Evolutionary conservation across 768 basidiomycete species (phyloP), one percentile per base, ranked within the genome.

Genomic region (Cystobasidium ongulense): DNA sequence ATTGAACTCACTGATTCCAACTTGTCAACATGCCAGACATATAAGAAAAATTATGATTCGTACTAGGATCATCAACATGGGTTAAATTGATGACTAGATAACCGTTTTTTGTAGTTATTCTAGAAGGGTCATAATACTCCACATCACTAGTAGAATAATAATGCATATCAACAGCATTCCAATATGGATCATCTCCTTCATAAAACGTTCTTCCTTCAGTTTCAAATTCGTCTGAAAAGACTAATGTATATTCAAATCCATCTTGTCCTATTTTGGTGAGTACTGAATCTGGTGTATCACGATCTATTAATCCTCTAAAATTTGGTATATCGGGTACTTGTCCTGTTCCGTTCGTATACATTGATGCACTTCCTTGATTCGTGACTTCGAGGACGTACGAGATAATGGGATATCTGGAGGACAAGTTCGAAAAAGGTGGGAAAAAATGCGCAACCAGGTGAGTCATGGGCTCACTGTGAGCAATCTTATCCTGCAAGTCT

Each of bases 221-320:
- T 83, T 87, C 88, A 85, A 88, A 95, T 81, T 91, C 90, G 80
- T 91, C 90, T 71, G 90, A 91, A 82, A 93, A 98, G 1, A 91
- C 89, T 35, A 99, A 86, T 67, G 88, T 83, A n/a, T 76, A 64
- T n/a, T n/a, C 38, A n/a, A 65, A 54, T n/a, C 75, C 75, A 39
- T 73, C 72, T 33, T 33, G 50, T 62, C 62, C 59, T 31, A 46
- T 46, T 36, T 46, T 43, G 5, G 62, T 73, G n/a, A 53, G 36
- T n/a, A 66, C 72, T 50, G 38, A 43, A 21, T 63, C 67, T 8
- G 72, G 72, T 13, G 72, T 73, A 65, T 73, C 41, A 25, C 33
- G n/a, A 43, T 73, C 72, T 33, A 73, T 64, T 53, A 73, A 54
- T 23, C 36, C 31, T 25, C 33, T 38, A 13, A 63, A 65, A 64